Percentiles rank a stretch among this genome's conserved stretches.
Evolutionary conservation across 2,329 filamentous ascomycete genomes (phyloP).

Genomic region (Arthrinium puccinioides): DNA sequence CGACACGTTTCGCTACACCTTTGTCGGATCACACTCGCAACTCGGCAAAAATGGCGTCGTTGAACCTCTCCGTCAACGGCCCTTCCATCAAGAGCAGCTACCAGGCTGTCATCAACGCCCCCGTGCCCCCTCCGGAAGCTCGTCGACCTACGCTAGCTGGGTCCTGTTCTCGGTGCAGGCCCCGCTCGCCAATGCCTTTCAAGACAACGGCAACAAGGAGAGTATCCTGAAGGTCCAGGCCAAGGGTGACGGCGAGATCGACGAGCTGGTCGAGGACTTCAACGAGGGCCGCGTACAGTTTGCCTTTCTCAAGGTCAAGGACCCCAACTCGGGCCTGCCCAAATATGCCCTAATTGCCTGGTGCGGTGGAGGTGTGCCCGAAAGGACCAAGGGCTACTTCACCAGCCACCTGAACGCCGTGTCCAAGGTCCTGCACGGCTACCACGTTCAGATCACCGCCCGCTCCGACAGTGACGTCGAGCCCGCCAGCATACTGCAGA

Average conservation of each 20-base stretch:
- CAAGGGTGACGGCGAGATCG: slow-evolving; percentile 87
- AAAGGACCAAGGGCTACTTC: slow-evolving; percentile 97
- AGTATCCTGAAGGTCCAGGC: slow-evolving; percentile 91
- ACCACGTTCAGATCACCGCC: slow-evolving; percentile 95
- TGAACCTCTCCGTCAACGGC: slow-evolving; percentile 73
- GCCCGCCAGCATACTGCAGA: slow-evolving; percentile 81
- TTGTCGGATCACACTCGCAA: too few species aligned
- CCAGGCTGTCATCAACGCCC: slow-evolving; percentile 48
- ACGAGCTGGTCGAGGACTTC: slow-evolving; percentile 89
- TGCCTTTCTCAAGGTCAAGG: slow-evolving; percentile 92
- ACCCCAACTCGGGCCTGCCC: slow-evolving; percentile 80
- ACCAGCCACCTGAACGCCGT: slow-evolving; percentile 88
- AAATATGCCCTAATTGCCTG: slow-evolving; percentile 93
- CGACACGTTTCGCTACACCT: too few species aligned
- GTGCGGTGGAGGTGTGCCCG: slow-evolving; percentile 97
- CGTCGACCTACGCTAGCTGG: slow-evolving; percentile 85
- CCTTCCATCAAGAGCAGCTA: slow-evolving; percentile 81
- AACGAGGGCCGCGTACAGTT: slow-evolving; percentile 96
- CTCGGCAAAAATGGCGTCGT: slow-evolving; percentile 57
- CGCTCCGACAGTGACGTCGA: slow-evolving; percentile 85
- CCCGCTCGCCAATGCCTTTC: slow-evolving; percentile 87
- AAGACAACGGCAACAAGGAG: slow-evolving; percentile 79
- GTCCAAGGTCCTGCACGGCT: slow-evolving; percentile 88
- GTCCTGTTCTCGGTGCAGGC: slow-evolving; percentile 89
- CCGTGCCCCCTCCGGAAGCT: slow-evolving; percentile 46